Percentiles rank a stretch among this genome's conserved stretches.
phyloP scores from a whole-genome alignment of 2,329 filamentous ascomycete genomes.

The Ophiostoma ips region DNA sequence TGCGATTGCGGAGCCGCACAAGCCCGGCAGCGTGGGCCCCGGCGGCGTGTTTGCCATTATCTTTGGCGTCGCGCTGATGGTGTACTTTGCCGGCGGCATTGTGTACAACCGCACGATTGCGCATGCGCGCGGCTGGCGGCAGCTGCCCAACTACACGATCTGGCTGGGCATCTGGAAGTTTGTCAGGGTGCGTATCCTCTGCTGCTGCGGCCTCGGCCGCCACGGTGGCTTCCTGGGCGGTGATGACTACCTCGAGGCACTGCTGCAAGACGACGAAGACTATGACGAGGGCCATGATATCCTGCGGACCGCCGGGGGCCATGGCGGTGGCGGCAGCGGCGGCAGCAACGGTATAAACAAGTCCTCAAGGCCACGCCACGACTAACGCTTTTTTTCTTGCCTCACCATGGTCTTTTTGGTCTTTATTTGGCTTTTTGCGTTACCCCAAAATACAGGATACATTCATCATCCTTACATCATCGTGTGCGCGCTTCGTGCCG shows the following conservation, averaged over 20 bases:
- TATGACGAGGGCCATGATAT: background rate
- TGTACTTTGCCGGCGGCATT: conserved; percentile 83
- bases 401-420: too few species aligned
- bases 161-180: conserved; percentile 84
- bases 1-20: conserved; percentile 50
- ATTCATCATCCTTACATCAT: conserved; percentile 54
- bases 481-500: conserved; percentile 53
- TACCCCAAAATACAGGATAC: conserved; percentile 34
- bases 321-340: background rate
- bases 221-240: background rate
- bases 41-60: conserved; percentile 81
- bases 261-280: background rate
- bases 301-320: background rate
- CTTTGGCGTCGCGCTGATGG: conserved; percentile 57
- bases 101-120: conserved; percentile 92
- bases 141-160: conserved; percentile 84
- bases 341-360: background rate
- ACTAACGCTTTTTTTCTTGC: conserved; percentile 13
- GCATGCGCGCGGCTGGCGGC: conserved; percentile 88
- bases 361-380: conserved; percentile 2
- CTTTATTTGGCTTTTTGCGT: background rate
- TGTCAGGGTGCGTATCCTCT: conserved; percentile 49
- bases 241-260: background rate
- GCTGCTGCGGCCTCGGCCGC: conserved; percentile 1
- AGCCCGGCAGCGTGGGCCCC: conserved; percentile 57